Evolutionary conservation across 2,329 filamentous ascomycete species (phyloP), one percentile per base, ranked within the genome.

Genomic region (Lomentospora prolificans): DNA sequence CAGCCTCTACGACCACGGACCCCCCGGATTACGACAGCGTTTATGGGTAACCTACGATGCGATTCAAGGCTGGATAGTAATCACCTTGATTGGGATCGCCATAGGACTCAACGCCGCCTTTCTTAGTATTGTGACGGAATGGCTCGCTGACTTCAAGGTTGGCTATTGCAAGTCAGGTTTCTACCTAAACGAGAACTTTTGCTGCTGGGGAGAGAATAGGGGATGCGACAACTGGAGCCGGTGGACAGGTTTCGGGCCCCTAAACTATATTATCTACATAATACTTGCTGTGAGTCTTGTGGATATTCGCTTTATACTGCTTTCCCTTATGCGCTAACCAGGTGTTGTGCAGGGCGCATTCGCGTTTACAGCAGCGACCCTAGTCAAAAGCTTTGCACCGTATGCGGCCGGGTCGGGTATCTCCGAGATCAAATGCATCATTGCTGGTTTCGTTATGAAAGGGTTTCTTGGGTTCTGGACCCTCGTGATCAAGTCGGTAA

Each of bases 381-480:
- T 99, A 41, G 94, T 99, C 66, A 94, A 90, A 67, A 84, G 83
- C 1, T 97, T 94, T 70, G 91, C 94, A 3, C 94, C 94, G 0
- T 99, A 99, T 68, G 94, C 94, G 9, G 94, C 94, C 31, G 94
- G 94, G 14, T 96, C 90, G 10, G 94, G 94, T 41, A 99, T 99
- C 57, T 96, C 90, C 10, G 94, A 99, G 73, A 99, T 99, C 78
- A 99, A 99, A 71, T 96, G 90, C 71, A 97, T 99, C 66, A 96
- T 99, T 66, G 94, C 92, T 3, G 94, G 94, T 3, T 99, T 99
- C 67, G 89, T 97, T 52, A 99, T 99, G 94, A 96, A 97, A 71
- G 94, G 91, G 0, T 99, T 99, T 65, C 78, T 99, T 14, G 90
- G 92, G 19, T 86, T 86, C 63, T 90, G 90, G 81, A 97, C 94